phyloP scores from a whole-genome alignment of 2,329 filamentous ascomycete species.

The Aspergillus quadricinctus region DNA sequence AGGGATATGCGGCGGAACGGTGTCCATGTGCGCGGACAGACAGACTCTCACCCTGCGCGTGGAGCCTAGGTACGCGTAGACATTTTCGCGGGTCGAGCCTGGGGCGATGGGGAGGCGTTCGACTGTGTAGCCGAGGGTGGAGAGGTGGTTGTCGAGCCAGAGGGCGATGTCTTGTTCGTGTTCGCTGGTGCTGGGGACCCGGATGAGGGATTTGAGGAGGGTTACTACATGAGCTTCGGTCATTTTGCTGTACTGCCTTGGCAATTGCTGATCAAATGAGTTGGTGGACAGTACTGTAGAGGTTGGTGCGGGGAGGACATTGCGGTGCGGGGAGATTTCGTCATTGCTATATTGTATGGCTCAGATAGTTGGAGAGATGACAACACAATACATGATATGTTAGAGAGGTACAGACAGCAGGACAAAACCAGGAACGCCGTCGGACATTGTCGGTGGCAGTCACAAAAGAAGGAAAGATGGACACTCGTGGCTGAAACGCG shows the following conservation, averaged over 20 bases:
- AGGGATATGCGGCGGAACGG: conserved; percentile 67
- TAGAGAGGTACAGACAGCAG: no score
- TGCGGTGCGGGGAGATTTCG: not conserved
- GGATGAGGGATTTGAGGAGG: conserved; percentile 33
- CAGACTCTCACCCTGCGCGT: conserved; percentile 26
- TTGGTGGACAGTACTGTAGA: no score
- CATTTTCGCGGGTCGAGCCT: conserved; percentile 32
- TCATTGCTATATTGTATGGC: not conserved
- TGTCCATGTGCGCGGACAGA: conserved; percentile 39
- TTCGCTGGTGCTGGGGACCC: conserved; percentile 36
- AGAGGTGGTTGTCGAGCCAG: conserved; percentile 31
- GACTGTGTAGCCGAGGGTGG: conserved; percentile 31
- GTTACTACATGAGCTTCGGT: conserved; percentile 14
- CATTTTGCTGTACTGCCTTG: not conserved
- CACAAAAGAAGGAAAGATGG: not conserved
- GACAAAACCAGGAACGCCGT: not conserved
- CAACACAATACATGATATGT: not conserved
- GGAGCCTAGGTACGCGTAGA: conserved; percentile 37
- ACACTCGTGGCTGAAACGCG: not conserved
- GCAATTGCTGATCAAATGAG: not conserved
- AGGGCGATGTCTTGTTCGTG: conserved; percentile 33
- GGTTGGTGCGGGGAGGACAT: not conserved
- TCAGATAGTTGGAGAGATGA: not conserved
- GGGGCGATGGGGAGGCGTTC: conserved; percentile 34
- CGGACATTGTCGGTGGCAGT: not conserved